Base-by-base conservation (phyloP, 2,329 filamentous ascomycete species). In the Fusarium pseudocircinatum region DNA sequence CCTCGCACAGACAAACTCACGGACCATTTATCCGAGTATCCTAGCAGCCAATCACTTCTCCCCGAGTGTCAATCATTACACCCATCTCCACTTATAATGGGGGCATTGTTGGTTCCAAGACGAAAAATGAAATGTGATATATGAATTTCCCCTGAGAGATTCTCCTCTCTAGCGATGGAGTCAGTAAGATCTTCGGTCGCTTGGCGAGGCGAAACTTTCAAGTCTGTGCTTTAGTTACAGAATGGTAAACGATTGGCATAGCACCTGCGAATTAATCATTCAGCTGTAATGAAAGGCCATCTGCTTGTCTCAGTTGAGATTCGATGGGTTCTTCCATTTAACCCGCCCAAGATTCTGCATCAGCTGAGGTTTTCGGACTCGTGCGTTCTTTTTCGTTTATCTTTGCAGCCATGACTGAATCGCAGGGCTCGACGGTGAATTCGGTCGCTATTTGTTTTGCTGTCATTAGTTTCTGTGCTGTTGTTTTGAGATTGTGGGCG, bases 371-470 rank as follows among this genome's bases (percentile, higher is more conserved):
- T 54, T 54, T 54, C 50, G 15, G 34, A 54, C 20, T 54, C 34
- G 18, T 28, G 11, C 34, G 7, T n/a, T 9, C 14, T 22, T 26
- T 39, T 46, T 47, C 34, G 16, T 50, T 34, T 22, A 3, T 34
- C 4, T 32, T 22, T 36, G 18, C 15, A 39, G 40, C 3, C 16
- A 72, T 70, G 66, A 40, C 46, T 26, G 70, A 73, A 65, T 66
- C 61, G 0, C 70, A 57, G 43, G 70, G 70, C 11, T 18, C 61
- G 6, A 70, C 57, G 3, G 70, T 71, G 3, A 73, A 67, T 1
- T 63, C 70, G 0, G 70, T 73, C 2, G 70, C 70, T 13, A 60
- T 73, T 26, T 44, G 56, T 12, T 73, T 73, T 40, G 70, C 70
- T 0, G 67, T 71, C 3, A 59, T 73, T 9, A 71, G 67, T 13